Conservation (phyloP, 768 basidiomycete genomes). For the Kwoniella mangroviensis region DNA sequence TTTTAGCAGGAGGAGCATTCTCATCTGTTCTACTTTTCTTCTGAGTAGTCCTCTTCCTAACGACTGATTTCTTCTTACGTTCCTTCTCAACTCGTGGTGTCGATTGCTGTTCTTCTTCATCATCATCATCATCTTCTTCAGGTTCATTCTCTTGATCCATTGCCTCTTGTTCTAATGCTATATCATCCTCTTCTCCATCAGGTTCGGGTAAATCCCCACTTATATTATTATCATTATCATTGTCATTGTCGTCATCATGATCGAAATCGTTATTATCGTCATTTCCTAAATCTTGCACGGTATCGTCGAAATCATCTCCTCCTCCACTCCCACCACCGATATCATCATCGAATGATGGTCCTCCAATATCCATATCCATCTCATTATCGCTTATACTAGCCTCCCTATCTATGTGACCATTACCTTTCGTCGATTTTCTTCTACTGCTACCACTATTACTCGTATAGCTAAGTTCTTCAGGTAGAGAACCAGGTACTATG, state of each 20-base stretch:
- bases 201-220: neutral
- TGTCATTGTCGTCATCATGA: constrained; percentile 20
- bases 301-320: neutral
- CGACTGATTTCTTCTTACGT: constrained; percentile 4
- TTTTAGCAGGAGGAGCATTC: constrained; percentile 7
- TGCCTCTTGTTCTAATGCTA: constrained; percentile 25
- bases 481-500: neutral
- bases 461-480: neutral
- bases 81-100: constrained; percentile 22
- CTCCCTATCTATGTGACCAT: neutral
- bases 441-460: neutral
- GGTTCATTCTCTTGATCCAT: constrained; percentile 17
- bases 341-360: neutral
- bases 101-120: constrained; percentile 21
- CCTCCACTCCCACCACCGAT: constrained; percentile 2
- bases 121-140: constrained; percentile 10
- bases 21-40: constrained; percentile 11
- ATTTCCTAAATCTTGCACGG: constrained; percentile 2
- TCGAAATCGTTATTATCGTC: constrained; percentile 15
- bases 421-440: neutral
- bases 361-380: constrained; percentile 11
- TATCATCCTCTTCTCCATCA: constrained; percentile 31
- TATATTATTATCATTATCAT: constrained; percentile 7
- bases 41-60: constrained; percentile 18
- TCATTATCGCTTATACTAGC: constrained; percentile 6